Evolutionary conservation across 2,329 filamentous ascomycete genomes (phyloP), one percentile per base, ranked within the genome.

Genomic region (Penicillium corylophilum): DNA sequence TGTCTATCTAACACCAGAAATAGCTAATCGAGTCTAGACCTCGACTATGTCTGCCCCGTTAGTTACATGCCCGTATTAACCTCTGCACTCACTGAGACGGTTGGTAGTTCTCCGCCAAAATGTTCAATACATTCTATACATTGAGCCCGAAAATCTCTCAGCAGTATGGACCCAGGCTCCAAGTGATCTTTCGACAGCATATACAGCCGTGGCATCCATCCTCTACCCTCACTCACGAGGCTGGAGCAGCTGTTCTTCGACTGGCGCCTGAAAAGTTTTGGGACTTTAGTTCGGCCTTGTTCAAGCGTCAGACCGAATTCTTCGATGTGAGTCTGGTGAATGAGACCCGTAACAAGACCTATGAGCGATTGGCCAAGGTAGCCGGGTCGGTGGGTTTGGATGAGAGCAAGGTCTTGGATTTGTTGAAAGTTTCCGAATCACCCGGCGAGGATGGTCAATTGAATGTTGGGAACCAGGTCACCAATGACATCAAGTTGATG

Each of bases 191-290:
- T 79, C 87, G 92, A 44, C 92, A 93, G 70, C 91, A 96, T 70
- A 84, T 96, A 65, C 91, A 96, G 76, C 90, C 91, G 13, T 96
- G 93, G 93, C 92, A 97, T 74, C 93, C 93, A 1, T 90, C 88
- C 18, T 91, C 85, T 36, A 91, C 88, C 6, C 80, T 91, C 10
- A 68, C 67, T 8, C 73, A 77, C 50, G 93, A 97, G 80, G 88
- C 91, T 28, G 92, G 79, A 3, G 82, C 90, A 28, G 93, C 91
- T 2, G 90, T 96, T 1, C 80, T 93, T 61, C 82, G 81, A 46
- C 72, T 90, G 6, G 77, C 83, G 2, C 87, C 89, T 0, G 77
- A 79, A 16, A 85, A 84, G 60, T 97, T 95, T 80, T 95, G 87
- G 85, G 77, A 80, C 15, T 96, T 93, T 72, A 89, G 84, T 71